These are phyloP conservation scores for Priceomyces melissophilus DNA, from an alignment of 805 yeast species.

Conservation along the genomic window DNA sequence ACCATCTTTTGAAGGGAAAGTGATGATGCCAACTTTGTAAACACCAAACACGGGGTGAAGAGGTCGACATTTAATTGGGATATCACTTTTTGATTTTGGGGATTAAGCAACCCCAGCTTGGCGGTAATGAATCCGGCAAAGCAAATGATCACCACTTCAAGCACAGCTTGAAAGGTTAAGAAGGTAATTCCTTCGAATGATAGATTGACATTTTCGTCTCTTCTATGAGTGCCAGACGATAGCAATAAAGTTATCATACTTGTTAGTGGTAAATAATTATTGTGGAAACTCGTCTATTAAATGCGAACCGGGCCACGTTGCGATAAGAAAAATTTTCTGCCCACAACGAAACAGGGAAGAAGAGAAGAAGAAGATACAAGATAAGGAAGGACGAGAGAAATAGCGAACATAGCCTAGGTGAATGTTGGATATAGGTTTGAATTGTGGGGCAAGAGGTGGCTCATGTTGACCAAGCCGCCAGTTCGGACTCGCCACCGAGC, in stretches of 20 bases:
- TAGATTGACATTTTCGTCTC: constrained; percentile 14
- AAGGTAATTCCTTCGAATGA: constrained; percentile 48
- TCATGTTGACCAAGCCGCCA: no score
- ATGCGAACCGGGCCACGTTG: no score
- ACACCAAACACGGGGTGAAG: constrained; percentile 93
- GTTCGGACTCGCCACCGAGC: no score
- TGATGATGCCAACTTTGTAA: constrained; percentile 67
- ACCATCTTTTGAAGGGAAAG: constrained; percentile 71
- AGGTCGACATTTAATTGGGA: constrained; percentile 81
- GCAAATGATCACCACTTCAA: constrained; percentile 85
- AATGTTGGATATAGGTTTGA: no score
- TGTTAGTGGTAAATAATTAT: not conserved
- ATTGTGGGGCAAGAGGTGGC: no score
- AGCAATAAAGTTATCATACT: constrained; percentile 1
- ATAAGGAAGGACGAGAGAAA: no score
- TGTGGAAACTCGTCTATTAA: no score
- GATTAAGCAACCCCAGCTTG: constrained; percentile 61
- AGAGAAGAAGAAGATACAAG: no score
- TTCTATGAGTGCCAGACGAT: not conserved
- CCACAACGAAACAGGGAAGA: no score
- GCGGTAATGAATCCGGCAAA: constrained; percentile 86
- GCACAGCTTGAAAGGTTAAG: constrained; percentile 85
- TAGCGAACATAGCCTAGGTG: no score
- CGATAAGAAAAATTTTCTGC: no score
- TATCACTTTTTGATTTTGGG: constrained; percentile 72